Percentiles rank a stretch among this genome's conserved stretches.
These are phyloP conservation scores for Botrytis elliptica DNA, from an alignment of 2,329 filamentous ascomycete genomes.

Conservation along the genomic window DNA sequence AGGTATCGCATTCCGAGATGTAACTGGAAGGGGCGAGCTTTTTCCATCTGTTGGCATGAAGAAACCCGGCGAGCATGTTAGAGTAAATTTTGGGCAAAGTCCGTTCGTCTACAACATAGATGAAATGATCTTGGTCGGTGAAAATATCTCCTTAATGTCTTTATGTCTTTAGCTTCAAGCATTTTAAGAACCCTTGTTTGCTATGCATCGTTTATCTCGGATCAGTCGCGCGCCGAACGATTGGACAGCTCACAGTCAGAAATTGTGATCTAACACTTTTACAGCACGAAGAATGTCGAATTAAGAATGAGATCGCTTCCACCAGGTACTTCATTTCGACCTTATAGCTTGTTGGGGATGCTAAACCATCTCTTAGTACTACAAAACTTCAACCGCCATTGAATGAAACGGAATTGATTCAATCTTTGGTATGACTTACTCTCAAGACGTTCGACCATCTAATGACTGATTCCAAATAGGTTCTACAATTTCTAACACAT, in stretches of 20 bases:
- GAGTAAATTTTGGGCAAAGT: conserved; percentile 66
- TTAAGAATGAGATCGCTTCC: conserved; percentile 50
- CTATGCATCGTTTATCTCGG: background rate
- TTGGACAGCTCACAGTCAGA: background rate
- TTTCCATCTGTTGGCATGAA: conserved; percentile 68
- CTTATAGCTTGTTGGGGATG: background rate
- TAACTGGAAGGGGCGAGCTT: conserved; percentile 54
- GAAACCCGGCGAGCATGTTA: conserved; percentile 59
- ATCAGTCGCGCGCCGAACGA: background rate
- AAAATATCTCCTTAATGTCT: background rate
- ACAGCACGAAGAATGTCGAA: conserved; percentile 35
- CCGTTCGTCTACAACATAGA: conserved; percentile 93
- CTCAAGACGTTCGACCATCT: background rate
- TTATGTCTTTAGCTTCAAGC: background rate
- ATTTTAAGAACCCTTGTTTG: background rate
- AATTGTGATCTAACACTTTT: background rate
- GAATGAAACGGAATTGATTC: conserved; percentile 75
- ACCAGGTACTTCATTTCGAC: conserved; percentile 42
- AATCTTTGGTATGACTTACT: conserved; percentile 62
- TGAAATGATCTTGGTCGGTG: conserved; percentile 70
- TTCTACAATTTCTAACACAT: conserved; percentile 85
- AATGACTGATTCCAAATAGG: conserved; percentile 39
- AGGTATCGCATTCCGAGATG: conserved; percentile 71
- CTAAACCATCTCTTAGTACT: conserved; percentile 35
- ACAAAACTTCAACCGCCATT: conserved; percentile 56